Evolutionary conservation across 106 monocot species (phyloP).

Genomic region (Dendrobium catenatum): DNA sequence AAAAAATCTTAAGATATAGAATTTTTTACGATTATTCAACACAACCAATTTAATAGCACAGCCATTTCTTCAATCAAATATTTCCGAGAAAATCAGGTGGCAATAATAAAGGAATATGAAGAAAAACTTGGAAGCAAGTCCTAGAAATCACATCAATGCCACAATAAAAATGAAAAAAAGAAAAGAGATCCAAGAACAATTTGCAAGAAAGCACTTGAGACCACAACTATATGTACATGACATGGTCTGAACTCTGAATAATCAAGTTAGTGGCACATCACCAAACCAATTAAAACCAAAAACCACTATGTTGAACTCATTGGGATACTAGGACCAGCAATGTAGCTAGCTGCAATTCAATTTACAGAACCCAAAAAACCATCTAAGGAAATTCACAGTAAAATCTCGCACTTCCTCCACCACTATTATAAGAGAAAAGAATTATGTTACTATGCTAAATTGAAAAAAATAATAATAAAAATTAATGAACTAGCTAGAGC

Average conservation of each 20-base stretch:
- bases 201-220: neutral
- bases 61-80: neutral
- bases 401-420: neutral
- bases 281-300: neutral
- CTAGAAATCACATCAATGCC: neutral
- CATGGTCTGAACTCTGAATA: neutral
- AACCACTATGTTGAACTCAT: neutral
- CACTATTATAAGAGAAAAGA: neutral
- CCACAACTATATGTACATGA: neutral
- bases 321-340: neutral
- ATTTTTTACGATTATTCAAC: neutral
- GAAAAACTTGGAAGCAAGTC: neutral
- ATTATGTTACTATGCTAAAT: neutral
- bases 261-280: neutral
- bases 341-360: neutral
- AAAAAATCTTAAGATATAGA: neutral
- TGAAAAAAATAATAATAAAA: neutral
- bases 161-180: neutral
- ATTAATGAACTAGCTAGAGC: neutral
- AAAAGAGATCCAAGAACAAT: neutral
- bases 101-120: neutral
- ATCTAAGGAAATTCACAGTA: neutral
- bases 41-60: neutral
- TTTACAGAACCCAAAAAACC: neutral
- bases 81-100: neutral